Percentiles rank a stretch among this genome's conserved stretches.
phyloP scores from a whole-genome alignment of 768 basidiomycete species.

The Nidula microcarpa region DNA sequence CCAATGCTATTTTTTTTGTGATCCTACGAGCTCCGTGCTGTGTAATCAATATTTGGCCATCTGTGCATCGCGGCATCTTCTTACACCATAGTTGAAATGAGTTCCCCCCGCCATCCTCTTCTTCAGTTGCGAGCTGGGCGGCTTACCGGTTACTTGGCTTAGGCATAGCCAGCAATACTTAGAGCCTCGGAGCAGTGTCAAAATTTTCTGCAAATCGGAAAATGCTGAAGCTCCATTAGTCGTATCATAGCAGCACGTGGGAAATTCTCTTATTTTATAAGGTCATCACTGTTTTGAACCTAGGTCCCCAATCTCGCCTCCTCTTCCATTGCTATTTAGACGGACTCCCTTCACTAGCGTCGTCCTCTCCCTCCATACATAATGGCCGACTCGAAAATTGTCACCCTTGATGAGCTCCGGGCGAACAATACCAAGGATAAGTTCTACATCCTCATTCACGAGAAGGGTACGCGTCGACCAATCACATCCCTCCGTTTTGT shows the following conservation, averaged over 20 bases:
- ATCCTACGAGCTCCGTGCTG: background rate
- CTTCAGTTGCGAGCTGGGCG: too few species aligned
- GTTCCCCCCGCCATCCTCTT: too few species aligned
- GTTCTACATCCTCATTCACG: constrained; percentile 80
- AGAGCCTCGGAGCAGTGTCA: too few species aligned
- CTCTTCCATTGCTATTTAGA: background rate
- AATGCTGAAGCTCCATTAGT: too few species aligned
- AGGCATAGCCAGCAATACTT: too few species aligned
- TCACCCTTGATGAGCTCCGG: constrained; percentile 77
- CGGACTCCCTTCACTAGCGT: constrained; percentile 7
- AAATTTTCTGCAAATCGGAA: too few species aligned
- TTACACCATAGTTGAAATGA: background rate
- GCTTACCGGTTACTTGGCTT: too few species aligned
- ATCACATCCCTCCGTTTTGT: constrained; percentile 30
- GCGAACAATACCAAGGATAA: constrained; percentile 70
- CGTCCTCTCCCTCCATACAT: constrained; percentile 7
- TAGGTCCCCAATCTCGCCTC: background rate
- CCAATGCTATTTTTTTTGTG: background rate
- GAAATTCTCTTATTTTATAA: constrained; percentile 25
- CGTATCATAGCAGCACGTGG: constrained; percentile 15
- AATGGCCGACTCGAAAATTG: constrained; percentile 43
- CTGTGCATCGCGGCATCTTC: background rate
- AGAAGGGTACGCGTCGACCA: constrained; percentile 63
- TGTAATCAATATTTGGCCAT: background rate
- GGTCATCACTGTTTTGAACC: background rate